These are phyloP conservation scores for Schoenoplectus triqueter DNA, from an alignment of 202 grass and related monocot genomes.

Conservation along the genomic window DNA sequence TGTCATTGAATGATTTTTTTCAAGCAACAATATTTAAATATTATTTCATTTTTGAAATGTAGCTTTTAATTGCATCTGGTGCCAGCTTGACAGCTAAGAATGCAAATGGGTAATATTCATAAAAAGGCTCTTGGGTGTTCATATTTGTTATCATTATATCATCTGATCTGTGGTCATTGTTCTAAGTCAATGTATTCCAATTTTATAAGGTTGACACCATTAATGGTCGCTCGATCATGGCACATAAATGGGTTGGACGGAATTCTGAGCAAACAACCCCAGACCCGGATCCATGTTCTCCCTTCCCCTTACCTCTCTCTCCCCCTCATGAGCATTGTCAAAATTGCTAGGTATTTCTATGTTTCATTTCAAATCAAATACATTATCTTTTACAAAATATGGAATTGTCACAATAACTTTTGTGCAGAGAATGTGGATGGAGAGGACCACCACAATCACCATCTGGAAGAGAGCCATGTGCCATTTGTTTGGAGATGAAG, in stretches of 20 bases:
- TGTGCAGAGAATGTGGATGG: constrained; percentile 83
- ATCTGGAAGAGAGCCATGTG: constrained; percentile 78
- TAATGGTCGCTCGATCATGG: constrained; percentile 93
- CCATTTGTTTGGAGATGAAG: constrained; percentile 94
- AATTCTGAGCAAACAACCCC: constrained; percentile 75
- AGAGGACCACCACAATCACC: constrained; percentile 67
- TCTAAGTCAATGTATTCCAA: constrained; percentile 13
- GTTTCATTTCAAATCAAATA: not conserved
- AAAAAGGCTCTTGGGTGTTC: not conserved
- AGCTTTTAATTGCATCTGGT: constrained; percentile 83
- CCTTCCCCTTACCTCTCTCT: constrained; percentile 85
- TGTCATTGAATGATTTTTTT: constrained; percentile 35
- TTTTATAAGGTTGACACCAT: constrained; percentile 68
- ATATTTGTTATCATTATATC: constrained; percentile 21
- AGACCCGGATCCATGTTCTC: constrained; percentile 56
- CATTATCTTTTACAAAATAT: constrained; percentile 25
- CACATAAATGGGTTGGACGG: constrained; percentile 71
- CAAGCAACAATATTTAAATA: constrained; percentile 34
- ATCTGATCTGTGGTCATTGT: constrained; percentile 1
- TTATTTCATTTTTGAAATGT: constrained; percentile 50
- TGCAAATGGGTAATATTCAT: constrained; percentile 60
- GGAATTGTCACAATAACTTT: not conserved
- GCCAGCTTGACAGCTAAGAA: constrained; percentile 77
- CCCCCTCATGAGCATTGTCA: constrained; percentile 93
- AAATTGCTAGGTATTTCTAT: constrained; percentile 72